Percentiles rank a stretch among this genome's conserved stretches.
phyloP scores from a whole-genome alignment of 2,329 filamentous ascomycete genomes.

The Mycosphaerella sp. region DNA sequence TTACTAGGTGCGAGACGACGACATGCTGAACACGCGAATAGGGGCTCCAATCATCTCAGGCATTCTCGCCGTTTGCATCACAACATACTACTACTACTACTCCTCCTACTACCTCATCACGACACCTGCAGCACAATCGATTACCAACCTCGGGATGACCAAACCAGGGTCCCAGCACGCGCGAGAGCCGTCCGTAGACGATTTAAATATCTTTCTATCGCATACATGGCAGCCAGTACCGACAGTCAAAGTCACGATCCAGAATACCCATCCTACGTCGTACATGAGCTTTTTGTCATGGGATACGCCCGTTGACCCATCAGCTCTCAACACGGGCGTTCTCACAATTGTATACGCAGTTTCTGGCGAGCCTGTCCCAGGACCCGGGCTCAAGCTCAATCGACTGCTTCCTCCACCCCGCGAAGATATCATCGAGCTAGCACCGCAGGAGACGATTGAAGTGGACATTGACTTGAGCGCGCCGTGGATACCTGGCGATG shows the following conservation, averaged over 20 bases:
- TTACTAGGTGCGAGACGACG: neutral
- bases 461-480: slow-evolving; percentile 34
- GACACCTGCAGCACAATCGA: neutral
- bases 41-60: neutral
- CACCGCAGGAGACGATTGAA: slow-evolving; percentile 32
- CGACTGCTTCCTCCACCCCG: slow-evolving; percentile 35
- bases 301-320: slow-evolving; percentile 37
- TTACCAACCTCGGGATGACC: neutral
- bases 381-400: slow-evolving; percentile 33
- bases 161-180: neutral
- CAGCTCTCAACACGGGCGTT: slow-evolving; percentile 36
- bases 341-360: slow-evolving; percentile 31
- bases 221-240: slow-evolving; percentile 2
- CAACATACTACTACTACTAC: neutral
- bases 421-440: slow-evolving; percentile 34
- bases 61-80: neutral
- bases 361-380: slow-evolving; percentile 28
- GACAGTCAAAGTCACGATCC: slow-evolving; percentile 32
- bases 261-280: slow-evolving; percentile 32
- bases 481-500: slow-evolving; percentile 35
- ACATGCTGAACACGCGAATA: neutral
- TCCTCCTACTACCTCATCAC: neutral
- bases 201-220: slow-evolving; percentile 8
- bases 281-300: slow-evolving; percentile 37
- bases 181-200: slow-evolving; percentile 1